Evolutionary conservation across 1,284 basidiomycete genomes (phyloP), one percentile per base, ranked within the genome.

Genomic region (Marasmius tenuissimus): DNA sequence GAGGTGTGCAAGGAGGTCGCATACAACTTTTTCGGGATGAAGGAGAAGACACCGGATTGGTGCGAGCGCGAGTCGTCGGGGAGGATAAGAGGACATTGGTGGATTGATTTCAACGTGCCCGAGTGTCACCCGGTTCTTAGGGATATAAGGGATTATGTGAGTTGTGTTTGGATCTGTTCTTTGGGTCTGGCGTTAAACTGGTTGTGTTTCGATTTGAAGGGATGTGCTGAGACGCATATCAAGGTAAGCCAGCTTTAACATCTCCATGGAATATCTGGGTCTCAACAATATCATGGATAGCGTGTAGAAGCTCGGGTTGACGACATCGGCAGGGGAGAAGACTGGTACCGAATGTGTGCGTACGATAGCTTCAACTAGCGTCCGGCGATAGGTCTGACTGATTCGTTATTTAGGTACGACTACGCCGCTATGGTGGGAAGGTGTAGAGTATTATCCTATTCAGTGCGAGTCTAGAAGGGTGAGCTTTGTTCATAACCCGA

Each of bases 331-430:
- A 20, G n/a, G 35, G 10, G 5, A 11, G 52, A 54, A 20, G 52
- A 54, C 20, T 54, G 52, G 52, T 54, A 54, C 20, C 52, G 27
- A 33, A 54, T 54, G 52, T 54, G 52, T 54, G 38, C 38, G 52
- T 38, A 8, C 3, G n/a, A 2, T n/a, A n/a, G 14, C n/a, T 37
- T 35, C 10, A 18, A 37, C 20, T 35, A 4, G 35, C 38, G 5
- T 1, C n/a, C 12, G 12, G 18, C 16, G n/a, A 54, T 16, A 20
- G 4, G 1, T 16, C 16, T n/a, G 8, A 8, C 35, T 33, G 3
- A 18, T 18, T 54, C 14, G 27, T 54, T n/a, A 18, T 33, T 37
- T n/a, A 54, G 52, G 52, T 38, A 54, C 52, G 34, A 54, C 52
- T 5, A 54, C 52, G 2, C 52, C 52, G 11, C 16, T 54, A 12